A percentile compares a stretch with the other conserved stretches of the same genome.
These are phyloP conservation scores for Aspergillus tanneri DNA, from an alignment of 2,329 filamentous ascomycete genomes.

Conservation along the genomic window DNA sequence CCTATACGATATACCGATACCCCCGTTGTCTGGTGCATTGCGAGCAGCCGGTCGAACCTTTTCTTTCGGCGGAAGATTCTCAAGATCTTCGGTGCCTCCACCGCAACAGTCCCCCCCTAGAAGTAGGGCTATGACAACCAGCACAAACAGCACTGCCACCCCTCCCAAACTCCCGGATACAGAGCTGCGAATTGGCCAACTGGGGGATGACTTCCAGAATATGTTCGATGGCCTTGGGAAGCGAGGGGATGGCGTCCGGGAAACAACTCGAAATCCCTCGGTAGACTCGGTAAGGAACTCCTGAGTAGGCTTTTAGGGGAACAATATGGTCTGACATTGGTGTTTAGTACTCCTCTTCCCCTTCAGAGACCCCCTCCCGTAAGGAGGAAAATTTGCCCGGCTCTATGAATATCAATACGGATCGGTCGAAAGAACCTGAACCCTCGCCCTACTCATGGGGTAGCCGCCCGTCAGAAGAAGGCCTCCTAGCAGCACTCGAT, in stretches of 20 bases:
- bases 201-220: slow-evolving; percentile 50
- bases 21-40: slow-evolving; percentile 43
- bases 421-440: slow-evolving; percentile 46
- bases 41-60: slow-evolving; percentile 53
- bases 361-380: slow-evolving; percentile 21
- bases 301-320: slow-evolving; percentile 5
- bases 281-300: slow-evolving; percentile 23
- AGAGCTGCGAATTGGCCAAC: slow-evolving; percentile 41
- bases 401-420: slow-evolving; percentile 47
- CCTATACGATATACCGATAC: slow-evolving; percentile 43
- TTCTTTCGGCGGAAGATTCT: slow-evolving; percentile 51
- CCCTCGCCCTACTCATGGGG: slow-evolving; percentile 54
- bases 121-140: slow-evolving; percentile 52
- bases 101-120: slow-evolving; percentile 30
- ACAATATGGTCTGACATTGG: slow-evolving; percentile 22
- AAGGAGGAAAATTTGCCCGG: slow-evolving; percentile 28
- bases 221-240: slow-evolving; percentile 53
- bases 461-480: slow-evolving; percentile 52
- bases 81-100: slow-evolving; percentile 29
- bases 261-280: slow-evolving; percentile 23
- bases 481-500: slow-evolving; percentile 45
- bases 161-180: slow-evolving; percentile 53
- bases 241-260: slow-evolving; percentile 27
- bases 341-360: slow-evolving; percentile 26
- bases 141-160: slow-evolving; percentile 52